Evolutionary conservation across 306 rosid genomes (phyloP), one percentile per base, ranked within the genome.

Genomic region (Vigna nakashimae): DNA sequence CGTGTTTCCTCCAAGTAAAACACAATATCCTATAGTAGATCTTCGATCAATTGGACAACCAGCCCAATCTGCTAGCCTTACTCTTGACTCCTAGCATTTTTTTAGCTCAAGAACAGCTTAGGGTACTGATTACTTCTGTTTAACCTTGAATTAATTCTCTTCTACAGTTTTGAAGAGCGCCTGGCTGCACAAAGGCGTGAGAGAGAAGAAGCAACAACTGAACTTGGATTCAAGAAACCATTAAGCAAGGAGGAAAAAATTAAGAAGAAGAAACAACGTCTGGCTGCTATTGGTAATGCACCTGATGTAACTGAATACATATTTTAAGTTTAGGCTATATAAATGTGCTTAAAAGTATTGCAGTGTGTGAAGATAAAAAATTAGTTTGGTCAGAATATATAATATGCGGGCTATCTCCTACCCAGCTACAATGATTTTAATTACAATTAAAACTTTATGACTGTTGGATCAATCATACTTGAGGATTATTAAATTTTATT

Each of bases 221-320:
- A 95, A 77, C 96, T 88, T 80, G 99, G 99, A 58, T 95, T 91
- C 79, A 95, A 95, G 84, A 92, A 84, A 74, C 96, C 93, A 75
- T 79, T 92, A 90, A 92, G 88, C 86, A 95, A 91, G 88, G 99
- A 95, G 82, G 99, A 95, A 85, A 92, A 78, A 81, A 58, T 89
- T 80, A 85, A 62, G 96, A 92, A 89, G 88, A 95, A 88, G 87
- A 95, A 95, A 79, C 89, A 95, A 84, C 91, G 99, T 49, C 88
- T 95, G 78, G 99, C 99, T 65, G 99, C 99, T 74, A 95, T 95
- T 84, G 99, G 99, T 95, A 89, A 82, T 81, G 71, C 42, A 77
- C 73, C 79, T 86, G 45, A 69, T 45, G 40, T 68, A 43, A 72
- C 51, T 80, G 52, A 60, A 46, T 81, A 65, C 22, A 2, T 50